A percentile compares a stretch with the other conserved stretches of the same genome.
phyloP scores from a whole-genome alignment of 768 basidiomycete genomes.

The Saitozyma podzolica region DNA sequence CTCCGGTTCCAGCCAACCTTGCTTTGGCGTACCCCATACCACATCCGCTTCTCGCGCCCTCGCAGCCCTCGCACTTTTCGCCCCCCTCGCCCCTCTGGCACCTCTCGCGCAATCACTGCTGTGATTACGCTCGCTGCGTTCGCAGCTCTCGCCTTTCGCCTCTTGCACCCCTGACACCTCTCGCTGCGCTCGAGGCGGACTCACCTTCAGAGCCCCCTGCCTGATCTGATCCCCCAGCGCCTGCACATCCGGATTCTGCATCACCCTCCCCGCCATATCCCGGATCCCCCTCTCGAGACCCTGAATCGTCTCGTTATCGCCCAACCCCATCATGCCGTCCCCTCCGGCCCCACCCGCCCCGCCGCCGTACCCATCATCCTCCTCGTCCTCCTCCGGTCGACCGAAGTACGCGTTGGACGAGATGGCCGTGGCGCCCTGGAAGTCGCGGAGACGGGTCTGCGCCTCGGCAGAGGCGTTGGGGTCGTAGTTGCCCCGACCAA shows the following conservation, averaged over 20 bases:
- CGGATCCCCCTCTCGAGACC: slow-evolving; percentile 49
- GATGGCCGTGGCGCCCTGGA: slow-evolving; percentile 89
- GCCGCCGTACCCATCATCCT: slow-evolving; percentile 56
- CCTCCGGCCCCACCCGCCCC: slow-evolving; percentile 49
- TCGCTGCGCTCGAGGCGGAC: slow-evolving; percentile 5
- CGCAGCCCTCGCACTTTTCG: no score
- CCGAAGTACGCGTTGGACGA: slow-evolving; percentile 97
- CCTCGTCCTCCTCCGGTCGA: slow-evolving; percentile 67
- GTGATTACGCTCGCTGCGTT: no score
- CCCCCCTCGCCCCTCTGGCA: no score
- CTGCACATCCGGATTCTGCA: slow-evolving; percentile 53
- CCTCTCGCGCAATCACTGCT: no score
- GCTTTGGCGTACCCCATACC: no score
- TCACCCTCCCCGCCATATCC: slow-evolving; percentile 49
- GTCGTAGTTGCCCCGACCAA: slow-evolving; percentile 85
- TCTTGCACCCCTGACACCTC: no score
- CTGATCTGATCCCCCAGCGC: slow-evolving; percentile 48
- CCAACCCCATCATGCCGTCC: slow-evolving; percentile 38
- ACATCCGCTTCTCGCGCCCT: no score
- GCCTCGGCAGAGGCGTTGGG: slow-evolving; percentile 70
- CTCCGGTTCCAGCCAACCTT: no score
- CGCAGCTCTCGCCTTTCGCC: no score
- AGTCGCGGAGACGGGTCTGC: slow-evolving; percentile 73
- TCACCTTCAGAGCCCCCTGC: slow-evolving; percentile 50
- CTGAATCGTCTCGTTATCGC: slow-evolving; percentile 47